These are phyloP conservation scores for Myriosclerotinia scirpicola DNA, from an alignment of 2,329 filamentous ascomycete species.

Conservation along the genomic window DNA sequence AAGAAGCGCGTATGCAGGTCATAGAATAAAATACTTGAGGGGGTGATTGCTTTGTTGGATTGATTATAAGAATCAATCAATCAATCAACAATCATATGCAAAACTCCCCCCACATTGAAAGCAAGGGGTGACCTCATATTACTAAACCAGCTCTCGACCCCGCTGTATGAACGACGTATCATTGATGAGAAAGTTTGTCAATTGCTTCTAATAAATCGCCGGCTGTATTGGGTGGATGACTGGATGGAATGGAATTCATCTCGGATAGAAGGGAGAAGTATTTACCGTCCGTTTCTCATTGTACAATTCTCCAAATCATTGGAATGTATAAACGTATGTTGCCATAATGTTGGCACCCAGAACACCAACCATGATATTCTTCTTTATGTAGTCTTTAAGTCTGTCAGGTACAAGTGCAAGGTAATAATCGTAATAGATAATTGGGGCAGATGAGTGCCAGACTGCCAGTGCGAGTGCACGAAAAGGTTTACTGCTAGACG, in stretches of 20 bases:
- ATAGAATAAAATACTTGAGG: constrained; percentile 11
- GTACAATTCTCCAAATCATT: background rate
- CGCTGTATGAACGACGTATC: background rate
- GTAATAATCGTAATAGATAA: background rate
- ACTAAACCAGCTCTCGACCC: constrained; percentile 17
- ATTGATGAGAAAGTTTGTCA: background rate
- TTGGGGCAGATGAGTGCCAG: background rate
- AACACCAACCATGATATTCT: background rate
- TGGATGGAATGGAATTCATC: background rate
- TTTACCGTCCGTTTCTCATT: background rate
- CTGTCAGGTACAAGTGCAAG: background rate
- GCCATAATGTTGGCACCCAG: background rate
- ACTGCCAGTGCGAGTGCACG: too few relatives aligned
- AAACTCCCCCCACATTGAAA: constrained; percentile 1
- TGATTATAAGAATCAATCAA: too few relatives aligned
- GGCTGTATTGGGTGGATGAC: background rate
- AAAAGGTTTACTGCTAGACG: background rate
- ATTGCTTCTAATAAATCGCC: background rate
- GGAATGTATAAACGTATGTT: background rate
- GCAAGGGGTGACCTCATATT: constrained; percentile 24
- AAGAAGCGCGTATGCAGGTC: background rate
- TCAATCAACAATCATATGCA: background rate
- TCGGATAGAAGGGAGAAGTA: background rate
- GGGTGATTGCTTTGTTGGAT: background rate
- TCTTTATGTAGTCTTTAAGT: too few relatives aligned